Percentiles rank a stretch among this genome's conserved stretches.
These are phyloP conservation scores for Protomyces inouyei DNA, from an alignment of 1,139 yeast species.

Conservation along the genomic window DNA sequence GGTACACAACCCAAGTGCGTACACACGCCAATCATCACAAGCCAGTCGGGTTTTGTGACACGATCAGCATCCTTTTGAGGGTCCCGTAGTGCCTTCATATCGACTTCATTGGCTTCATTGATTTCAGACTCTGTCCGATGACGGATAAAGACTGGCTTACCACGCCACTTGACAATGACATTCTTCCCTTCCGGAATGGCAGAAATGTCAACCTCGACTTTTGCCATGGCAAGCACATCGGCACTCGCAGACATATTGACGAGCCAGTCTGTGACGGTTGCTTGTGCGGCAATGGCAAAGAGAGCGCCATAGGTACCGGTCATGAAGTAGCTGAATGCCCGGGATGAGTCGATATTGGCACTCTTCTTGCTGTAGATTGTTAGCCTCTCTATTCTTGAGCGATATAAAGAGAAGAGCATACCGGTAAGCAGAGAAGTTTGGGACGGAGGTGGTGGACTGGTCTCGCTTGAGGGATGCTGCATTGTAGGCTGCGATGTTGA, in stretches of 20 bases:
- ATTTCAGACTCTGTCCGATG: conserved; percentile 95
- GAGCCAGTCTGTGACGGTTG: conserved; percentile 83
- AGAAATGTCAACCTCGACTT: conserved; percentile 92
- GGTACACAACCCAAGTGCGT: conserved; percentile 99
- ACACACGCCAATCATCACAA: conserved; percentile 91
- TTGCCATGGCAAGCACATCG: conserved; percentile 98
- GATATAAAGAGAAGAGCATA: neutral
- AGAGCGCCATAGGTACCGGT: conserved; percentile 94
- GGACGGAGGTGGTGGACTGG: conserved; percentile 25
- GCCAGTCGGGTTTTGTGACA: conserved; percentile 96
- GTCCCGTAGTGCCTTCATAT: conserved; percentile 74
- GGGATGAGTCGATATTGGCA: conserved; percentile 51
- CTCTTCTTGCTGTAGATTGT: conserved; percentile 16
- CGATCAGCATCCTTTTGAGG: conserved; percentile 92
- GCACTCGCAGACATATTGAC: conserved; percentile 96
- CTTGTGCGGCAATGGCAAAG: conserved; percentile 95
- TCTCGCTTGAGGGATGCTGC: conserved; percentile 15
- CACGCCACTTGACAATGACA: conserved; percentile 98
- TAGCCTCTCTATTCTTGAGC: neutral
- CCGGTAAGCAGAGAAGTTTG: conserved; percentile 31
- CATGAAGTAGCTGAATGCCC: conserved; percentile 93
- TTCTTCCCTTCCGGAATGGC: conserved; percentile 97
- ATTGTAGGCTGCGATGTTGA: conserved; percentile 8
- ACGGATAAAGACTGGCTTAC: conserved; percentile 99
- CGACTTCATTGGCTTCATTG: conserved; percentile 84